Evolutionary conservation across 2,329 filamentous ascomycete genomes (phyloP).

Genomic region (Phyllosticta citrichinensis): DNA sequence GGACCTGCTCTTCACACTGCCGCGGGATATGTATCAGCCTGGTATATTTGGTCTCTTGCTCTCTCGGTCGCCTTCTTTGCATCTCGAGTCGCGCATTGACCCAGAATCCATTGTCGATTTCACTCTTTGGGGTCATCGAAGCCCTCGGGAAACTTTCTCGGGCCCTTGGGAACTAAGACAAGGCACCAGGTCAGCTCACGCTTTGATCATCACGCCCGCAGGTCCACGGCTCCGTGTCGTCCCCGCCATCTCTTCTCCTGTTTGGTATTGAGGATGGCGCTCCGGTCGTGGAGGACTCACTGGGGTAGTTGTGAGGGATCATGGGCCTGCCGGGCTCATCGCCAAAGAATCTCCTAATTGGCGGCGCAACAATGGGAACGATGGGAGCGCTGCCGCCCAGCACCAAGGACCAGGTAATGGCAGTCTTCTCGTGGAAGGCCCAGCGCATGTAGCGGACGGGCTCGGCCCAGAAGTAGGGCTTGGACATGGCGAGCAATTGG

Average conservation of each 20-base stretch:
- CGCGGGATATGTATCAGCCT: not conserved
- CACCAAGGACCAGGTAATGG: constrained; percentile 78
- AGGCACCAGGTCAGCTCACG: constrained; percentile 10
- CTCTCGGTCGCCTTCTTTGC: not conserved
- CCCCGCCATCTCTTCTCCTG: not conserved
- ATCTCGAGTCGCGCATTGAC: not conserved
- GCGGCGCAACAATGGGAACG: constrained; percentile 60
- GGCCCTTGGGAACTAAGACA: constrained; percentile 36
- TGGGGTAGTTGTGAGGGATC: constrained; percentile 84
- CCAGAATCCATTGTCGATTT: not conserved
- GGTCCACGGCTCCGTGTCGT: not conserved
- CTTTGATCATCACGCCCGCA: not conserved
- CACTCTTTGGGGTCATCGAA: constrained; percentile 32
- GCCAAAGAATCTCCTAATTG: constrained; percentile 60
- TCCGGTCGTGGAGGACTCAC: constrained; percentile 47
- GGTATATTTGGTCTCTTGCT: not conserved
- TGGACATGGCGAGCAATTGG: constrained; percentile 46
- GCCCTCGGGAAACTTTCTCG: constrained; percentile 34
- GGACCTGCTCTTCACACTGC: not conserved
- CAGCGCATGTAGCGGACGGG: constrained; percentile 81
- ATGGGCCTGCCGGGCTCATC: constrained; percentile 56
- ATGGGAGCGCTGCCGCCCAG: constrained; percentile 66
- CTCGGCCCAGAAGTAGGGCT: constrained; percentile 71
- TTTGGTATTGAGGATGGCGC: not conserved
- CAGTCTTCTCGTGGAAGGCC: constrained; percentile 78